phyloP scores from a whole-genome alignment of 768 basidiomycete species.

The Xerocomus spinulosus region DNA sequence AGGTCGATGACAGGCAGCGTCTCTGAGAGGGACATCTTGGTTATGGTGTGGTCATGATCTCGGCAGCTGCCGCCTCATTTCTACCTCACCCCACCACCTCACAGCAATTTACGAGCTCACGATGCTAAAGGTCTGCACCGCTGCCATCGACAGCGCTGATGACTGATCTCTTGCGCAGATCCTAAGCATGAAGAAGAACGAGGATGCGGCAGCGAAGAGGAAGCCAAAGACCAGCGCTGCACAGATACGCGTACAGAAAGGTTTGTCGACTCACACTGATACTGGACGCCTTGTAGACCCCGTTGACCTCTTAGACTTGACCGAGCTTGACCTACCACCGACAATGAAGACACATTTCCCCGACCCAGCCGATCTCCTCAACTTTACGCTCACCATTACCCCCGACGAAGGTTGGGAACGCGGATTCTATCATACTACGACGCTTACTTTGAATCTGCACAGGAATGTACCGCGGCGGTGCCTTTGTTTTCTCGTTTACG shows the following conservation, averaged over 20 bases:
- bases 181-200: constrained; percentile 99
- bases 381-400: constrained; percentile 91
- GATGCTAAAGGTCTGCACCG: constrained; percentile 42
- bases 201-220: constrained; percentile 95
- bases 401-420: constrained; percentile 83
- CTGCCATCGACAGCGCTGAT: background rate
- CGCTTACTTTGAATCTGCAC: constrained; percentile 1
- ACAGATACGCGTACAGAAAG: constrained; percentile 99
- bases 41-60: constrained; percentile 6
- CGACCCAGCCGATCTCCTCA: constrained; percentile 90
- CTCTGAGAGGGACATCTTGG: constrained; percentile 40
- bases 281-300: constrained; percentile 4
- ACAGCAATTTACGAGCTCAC: constrained; percentile 11
- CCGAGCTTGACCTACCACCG: constrained; percentile 90
- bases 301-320: constrained; percentile 60
- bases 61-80: constrained; percentile 31
- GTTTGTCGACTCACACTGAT: constrained; percentile 37
- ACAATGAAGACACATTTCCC: constrained; percentile 97
- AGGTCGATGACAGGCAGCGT: constrained; percentile 74
- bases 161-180: constrained; percentile 52
- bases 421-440: constrained; percentile 1
- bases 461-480: constrained; percentile 99
- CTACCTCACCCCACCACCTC: constrained; percentile 19
- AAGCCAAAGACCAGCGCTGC: constrained; percentile 98
- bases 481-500: constrained; percentile 89